These are phyloP conservation scores for Physcia stellaris DNA, from an alignment of 495 filamentous ascomycete species.

Conservation along the genomic window DNA sequence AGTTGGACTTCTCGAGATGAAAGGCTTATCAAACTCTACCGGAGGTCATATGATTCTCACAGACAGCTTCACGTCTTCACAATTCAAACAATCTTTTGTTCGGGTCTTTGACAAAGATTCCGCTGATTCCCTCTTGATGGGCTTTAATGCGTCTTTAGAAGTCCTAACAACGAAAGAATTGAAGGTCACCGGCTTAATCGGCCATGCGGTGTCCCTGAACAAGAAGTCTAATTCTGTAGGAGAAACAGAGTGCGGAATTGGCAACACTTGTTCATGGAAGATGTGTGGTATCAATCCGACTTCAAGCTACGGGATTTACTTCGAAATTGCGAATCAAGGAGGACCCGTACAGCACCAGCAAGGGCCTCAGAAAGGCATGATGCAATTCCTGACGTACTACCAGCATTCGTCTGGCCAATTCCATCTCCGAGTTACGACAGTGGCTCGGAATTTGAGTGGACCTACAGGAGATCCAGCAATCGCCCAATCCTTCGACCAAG, in stretches of 20 bases:
- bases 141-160: conserved; percentile 94
- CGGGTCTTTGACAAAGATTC: conserved; percentile 95
- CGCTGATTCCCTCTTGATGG: conserved; percentile 91
- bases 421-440: conserved; percentile 89
- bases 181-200: conserved; percentile 96
- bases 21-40: conserved; percentile 88
- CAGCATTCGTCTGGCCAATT: conserved; percentile 94
- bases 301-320: conserved; percentile 91
- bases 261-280: conserved; percentile 99
- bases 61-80: conserved; percentile 97
- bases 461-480: conserved; percentile 95
- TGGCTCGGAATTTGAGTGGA: conserved; percentile 80
- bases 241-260: conserved; percentile 96
- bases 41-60: conserved; percentile 98
- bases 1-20: conserved; percentile 97
- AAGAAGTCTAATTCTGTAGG: conserved; percentile 97
- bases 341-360: conserved; percentile 77
- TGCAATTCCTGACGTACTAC: conserved; percentile 98
- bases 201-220: conserved; percentile 89
- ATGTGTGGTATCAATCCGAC: conserved; percentile 96
- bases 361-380: conserved; percentile 82
- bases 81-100: conserved; percentile 99
- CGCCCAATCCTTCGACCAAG: conserved; percentile 96
- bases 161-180: conserved; percentile 96
- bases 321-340: conserved; percentile 91